A percentile compares a stretch with the other conserved stretches of the same genome.
Evolutionary conservation across 257 asterid species (phyloP).

Genomic region (Scutellaria galericulata): DNA sequence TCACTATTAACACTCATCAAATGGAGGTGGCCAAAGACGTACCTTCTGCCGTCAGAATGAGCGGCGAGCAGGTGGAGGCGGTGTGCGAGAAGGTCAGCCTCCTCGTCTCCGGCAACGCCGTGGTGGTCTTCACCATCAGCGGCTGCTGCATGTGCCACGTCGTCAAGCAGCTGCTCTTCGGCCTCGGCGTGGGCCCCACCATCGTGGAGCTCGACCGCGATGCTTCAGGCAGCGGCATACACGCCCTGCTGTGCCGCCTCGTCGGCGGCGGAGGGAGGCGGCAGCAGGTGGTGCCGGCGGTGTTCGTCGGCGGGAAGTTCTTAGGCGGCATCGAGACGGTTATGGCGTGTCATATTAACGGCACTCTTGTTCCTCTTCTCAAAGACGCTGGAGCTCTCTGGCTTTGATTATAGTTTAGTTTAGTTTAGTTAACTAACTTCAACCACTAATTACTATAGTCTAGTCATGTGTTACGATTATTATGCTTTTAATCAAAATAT

Average conservation of each 20-base stretch:
- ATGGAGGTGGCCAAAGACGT: slow-evolving; percentile 65
- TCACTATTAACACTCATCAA: not conserved
- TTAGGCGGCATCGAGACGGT: slow-evolving; percentile 82
- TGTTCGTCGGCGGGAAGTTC: slow-evolving; percentile 81
- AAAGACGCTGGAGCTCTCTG: slow-evolving; percentile 88
- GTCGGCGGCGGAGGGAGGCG: slow-evolving; percentile 20
- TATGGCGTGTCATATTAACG: slow-evolving; percentile 83
- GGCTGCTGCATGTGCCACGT: slow-evolving; percentile 97
- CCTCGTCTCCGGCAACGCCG: slow-evolving; percentile 71
- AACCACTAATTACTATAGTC: too few relatives aligned
- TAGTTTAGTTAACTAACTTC: too few relatives aligned
- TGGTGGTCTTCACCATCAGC: slow-evolving; percentile 79
- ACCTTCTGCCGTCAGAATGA: slow-evolving; percentile 34
- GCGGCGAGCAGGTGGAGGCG: slow-evolving; percentile 40
- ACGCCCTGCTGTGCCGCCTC: slow-evolving; percentile 56
- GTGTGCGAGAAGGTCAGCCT: slow-evolving; percentile 56
- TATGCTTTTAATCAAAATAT: too few relatives aligned
- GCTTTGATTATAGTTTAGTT: slow-evolving; percentile 39
- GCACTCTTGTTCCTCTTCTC: slow-evolving; percentile 82
- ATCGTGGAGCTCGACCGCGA: slow-evolving; percentile 81
- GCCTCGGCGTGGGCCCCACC: slow-evolving; percentile 86
- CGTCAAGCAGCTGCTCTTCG: slow-evolving; percentile 77
- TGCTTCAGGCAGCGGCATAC: slow-evolving; percentile 57
- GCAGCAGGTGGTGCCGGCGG: slow-evolving; percentile 69
- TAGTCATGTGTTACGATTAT: too few relatives aligned